phyloP scores from a whole-genome alignment of 805 yeast genomes.

The Lipomyces yamadae region DNA sequence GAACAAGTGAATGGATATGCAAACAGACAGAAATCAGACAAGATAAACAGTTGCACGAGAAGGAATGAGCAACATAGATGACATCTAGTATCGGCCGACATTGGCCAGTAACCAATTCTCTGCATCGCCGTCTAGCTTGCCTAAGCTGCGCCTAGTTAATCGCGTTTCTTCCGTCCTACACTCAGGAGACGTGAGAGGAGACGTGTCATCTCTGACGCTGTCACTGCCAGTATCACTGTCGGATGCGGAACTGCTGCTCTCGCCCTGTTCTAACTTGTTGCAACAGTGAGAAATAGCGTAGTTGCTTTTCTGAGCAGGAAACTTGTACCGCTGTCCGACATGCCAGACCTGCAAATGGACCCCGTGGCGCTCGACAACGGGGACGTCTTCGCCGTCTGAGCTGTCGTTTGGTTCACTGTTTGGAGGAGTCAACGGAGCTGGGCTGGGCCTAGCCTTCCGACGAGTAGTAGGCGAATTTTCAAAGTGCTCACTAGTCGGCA shows the following conservation, averaged over 20 bases:
- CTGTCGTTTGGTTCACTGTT: neutral
- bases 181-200: neutral
- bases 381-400: neutral
- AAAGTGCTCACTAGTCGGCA: neutral
- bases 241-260: neutral
- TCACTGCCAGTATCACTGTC: neutral
- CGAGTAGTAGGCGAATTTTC: neutral
- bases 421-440: neutral
- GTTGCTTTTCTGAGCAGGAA: neutral
- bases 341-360: neutral
- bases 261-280: no score
- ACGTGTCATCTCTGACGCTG: neutral
- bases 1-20: neutral
- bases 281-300: no score
- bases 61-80: no score
- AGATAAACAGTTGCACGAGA: neutral
- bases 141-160: neutral
- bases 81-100: no score
- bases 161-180: neutral
- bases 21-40: neutral
- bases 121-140: neutral
- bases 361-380: neutral
- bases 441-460: neutral
- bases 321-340: neutral
- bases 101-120: neutral